phyloP scores from a whole-genome alignment of 345 rosid species.

The Syzygium grande region DNA sequence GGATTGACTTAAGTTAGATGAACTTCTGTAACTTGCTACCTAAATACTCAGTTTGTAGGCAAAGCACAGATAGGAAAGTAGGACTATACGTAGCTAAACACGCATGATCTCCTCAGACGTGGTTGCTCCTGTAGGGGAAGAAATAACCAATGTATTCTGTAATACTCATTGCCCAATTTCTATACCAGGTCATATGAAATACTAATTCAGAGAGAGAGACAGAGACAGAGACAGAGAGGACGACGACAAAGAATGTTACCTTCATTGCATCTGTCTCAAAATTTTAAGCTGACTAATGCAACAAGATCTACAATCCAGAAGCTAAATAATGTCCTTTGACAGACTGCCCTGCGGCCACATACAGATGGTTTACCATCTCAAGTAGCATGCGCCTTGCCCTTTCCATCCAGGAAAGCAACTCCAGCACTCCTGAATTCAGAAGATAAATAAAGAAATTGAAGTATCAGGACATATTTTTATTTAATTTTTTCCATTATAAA shows the following conservation, averaged over 20 bases:
- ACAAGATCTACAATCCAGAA: not conserved
- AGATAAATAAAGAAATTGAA: not conserved
- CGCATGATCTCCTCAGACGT: not conserved
- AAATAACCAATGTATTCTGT: not conserved
- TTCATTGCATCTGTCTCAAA: not conserved
- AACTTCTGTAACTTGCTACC: not conserved
- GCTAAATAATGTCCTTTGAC: not conserved
- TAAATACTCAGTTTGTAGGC: not conserved
- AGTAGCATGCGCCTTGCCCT: conserved; percentile 29
- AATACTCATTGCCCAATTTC: not conserved
- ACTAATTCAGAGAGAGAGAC: not conserved
- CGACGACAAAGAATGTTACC: not conserved
- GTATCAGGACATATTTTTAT: not conserved
- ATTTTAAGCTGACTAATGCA: not conserved
- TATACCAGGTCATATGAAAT: not conserved
- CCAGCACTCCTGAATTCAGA: conserved; percentile 29
- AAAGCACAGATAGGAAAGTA: not conserved
- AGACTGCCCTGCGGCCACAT: not conserved
- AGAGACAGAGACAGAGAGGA: not conserved
- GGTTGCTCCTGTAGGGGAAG: not conserved
- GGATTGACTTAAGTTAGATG: not conserved
- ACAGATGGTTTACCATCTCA: not conserved
- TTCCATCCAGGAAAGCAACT: conserved; percentile 39
- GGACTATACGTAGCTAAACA: not conserved
- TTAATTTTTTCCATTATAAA: not conserved